A percentile compares a stretch with the other conserved stretches of the same genome.
These are phyloP conservation scores for Tricholoma bakamatsutake DNA, from an alignment of 768 basidiomycete species.

Conservation along the genomic window DNA sequence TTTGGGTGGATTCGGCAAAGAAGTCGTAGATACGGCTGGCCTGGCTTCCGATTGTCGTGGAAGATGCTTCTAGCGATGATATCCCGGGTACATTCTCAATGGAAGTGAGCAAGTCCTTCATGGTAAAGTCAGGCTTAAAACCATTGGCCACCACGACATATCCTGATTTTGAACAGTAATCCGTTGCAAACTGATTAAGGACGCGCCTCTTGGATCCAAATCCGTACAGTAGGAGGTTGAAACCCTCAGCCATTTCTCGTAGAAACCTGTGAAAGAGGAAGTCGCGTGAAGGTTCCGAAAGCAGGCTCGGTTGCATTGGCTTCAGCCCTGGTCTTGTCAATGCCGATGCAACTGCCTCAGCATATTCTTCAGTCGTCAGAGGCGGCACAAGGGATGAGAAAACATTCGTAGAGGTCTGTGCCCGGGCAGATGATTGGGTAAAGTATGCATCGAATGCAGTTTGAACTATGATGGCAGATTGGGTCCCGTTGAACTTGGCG, in stretches of 20 bases:
- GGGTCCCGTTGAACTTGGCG: slow-evolving; percentile 8
- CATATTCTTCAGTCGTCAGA: slow-evolving; percentile 60
- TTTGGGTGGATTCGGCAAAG: slow-evolving; percentile 36
- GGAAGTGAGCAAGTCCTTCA: slow-evolving; percentile 63
- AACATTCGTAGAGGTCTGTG: slow-evolving; percentile 72
- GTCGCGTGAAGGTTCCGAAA: slow-evolving; percentile 26
- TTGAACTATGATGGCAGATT: slow-evolving; percentile 41
- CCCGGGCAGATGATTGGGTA: slow-evolving; percentile 49
- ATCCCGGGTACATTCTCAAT: slow-evolving; percentile 49
- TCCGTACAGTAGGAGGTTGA: slow-evolving; percentile 86
- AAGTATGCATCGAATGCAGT: slow-evolving; percentile 89
- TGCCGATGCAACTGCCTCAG: slow-evolving; percentile 30
- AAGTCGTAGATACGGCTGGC: slow-evolving; percentile 60
- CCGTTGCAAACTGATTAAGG: slow-evolving; percentile 69
- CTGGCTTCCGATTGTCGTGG: slow-evolving; percentile 52
- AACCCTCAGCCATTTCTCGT: slow-evolving; percentile 73
- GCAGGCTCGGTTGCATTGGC: slow-evolving; percentile 28
- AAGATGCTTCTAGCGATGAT: slow-evolving; percentile 25
- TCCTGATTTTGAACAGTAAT: slow-evolving; percentile 50
- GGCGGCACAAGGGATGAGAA: slow-evolving; percentile 75
- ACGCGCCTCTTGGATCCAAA: slow-evolving; percentile 79
- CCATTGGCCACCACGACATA: slow-evolving; percentile 78
- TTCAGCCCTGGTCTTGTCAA: slow-evolving; percentile 21
- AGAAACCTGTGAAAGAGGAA: slow-evolving; percentile 54
- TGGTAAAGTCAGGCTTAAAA: slow-evolving; percentile 59